Base-by-base conservation (phyloP, 495 filamentous ascomycete species). In the Xylaria venustula region DNA sequence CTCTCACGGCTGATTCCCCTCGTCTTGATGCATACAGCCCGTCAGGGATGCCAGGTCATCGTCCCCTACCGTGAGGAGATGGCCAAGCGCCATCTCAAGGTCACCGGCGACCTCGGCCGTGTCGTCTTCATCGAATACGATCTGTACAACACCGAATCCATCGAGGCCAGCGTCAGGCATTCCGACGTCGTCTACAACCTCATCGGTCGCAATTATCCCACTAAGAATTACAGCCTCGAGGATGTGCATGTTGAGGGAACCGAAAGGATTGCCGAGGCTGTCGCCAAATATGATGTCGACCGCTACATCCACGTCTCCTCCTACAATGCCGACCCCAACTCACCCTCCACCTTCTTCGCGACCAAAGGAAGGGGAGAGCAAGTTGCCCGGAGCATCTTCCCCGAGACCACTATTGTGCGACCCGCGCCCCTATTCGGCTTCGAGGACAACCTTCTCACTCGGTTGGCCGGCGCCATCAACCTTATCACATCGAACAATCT, bases 151-250 rank as follows among this genome's bases (percentile, higher is more conserved):
- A 98, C 92, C 49, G 83, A 89, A 66, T 97, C 93, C 20, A 92
- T 99, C 65, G 94, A 99, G 74, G 93, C 94, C 77, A 92, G 89
- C 65, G 93, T 99, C 41, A 84, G 94, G 70, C 94, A 99, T 77
- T 97, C 92, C 30, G 94, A 99, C 68, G 86, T 97, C 52, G 94
- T 99, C 47, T 97, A 92, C 82, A 99, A 98, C 75, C 83, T 99
- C 63, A 81, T 96, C 64, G 94, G 94, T 52, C 89, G 93, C 28
- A 87, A 91, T 69, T 97, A 98, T 69, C 90, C 93, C 64, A 99
- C 94, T 63, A 99, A 99, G 83, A 99, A 99, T 80, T 99, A 96
- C 79, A 83, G 86, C 45, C 85, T 94, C 57, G 88, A 90, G 59
- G 93, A 97, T 73, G 92, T 98, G 23, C 92, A 99, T 66, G 86